phyloP scores from a whole-genome alignment of 805 yeast species.

The Metschnikowia peoriensis region DNA sequence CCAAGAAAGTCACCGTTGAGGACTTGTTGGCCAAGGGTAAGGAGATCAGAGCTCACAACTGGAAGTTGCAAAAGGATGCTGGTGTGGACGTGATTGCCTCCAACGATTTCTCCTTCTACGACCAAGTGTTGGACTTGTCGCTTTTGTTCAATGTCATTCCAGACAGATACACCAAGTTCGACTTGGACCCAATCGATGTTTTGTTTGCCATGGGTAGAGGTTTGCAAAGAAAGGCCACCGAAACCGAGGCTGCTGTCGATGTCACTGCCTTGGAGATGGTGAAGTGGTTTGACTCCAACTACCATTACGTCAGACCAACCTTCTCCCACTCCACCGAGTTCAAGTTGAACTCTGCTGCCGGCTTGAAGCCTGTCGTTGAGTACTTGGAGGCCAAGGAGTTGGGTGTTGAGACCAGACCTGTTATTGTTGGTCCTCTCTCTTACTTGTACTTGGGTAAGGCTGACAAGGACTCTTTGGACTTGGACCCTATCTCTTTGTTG shows the following conservation, averaged over 20 bases:
- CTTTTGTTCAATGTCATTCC: constrained; percentile 93
- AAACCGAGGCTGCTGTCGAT: constrained; percentile 83
- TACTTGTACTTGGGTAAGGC: constrained; percentile 95
- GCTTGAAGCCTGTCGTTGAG: constrained; percentile 96
- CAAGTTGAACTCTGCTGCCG: constrained; percentile 73
- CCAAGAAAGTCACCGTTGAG: constrained; percentile 84
- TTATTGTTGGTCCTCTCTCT: constrained; percentile 93
- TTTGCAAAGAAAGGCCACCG: constrained; percentile 95
- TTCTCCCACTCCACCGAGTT: constrained; percentile 92
- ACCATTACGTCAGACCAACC: constrained; percentile 99
- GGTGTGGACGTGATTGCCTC: constrained; percentile 97
- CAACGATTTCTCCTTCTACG: constrained; percentile 97
- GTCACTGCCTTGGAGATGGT: constrained; percentile 99
- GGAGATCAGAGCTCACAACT: constrained; percentile 92
- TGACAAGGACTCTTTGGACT: constrained; percentile 94
- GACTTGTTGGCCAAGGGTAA: constrained; percentile 90
- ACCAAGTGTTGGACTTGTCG: constrained; percentile 92
- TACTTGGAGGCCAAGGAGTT: constrained; percentile 95
- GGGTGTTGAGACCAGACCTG: constrained; percentile 98
- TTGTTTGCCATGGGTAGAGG: constrained; percentile 99
- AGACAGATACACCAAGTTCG: constrained; percentile 91
- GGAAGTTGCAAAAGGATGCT: constrained; percentile 96
- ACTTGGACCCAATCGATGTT: constrained; percentile 85
- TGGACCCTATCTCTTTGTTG: constrained; percentile 88
- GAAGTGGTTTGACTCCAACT: constrained; percentile 99